Evolutionary conservation across 306 rosid species (phyloP).

Genomic region (Quercus parvula): DNA sequence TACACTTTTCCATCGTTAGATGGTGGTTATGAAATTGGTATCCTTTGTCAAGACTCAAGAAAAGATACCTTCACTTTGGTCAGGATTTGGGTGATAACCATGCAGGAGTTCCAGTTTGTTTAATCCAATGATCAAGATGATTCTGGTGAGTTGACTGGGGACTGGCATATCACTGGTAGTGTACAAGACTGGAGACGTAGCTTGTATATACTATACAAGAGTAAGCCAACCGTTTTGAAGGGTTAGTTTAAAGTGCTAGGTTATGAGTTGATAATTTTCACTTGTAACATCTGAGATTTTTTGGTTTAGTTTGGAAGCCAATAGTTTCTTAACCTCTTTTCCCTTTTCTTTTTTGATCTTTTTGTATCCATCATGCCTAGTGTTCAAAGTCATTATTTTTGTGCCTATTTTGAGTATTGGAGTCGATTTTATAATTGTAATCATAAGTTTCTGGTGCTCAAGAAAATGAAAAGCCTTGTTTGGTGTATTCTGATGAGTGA

Average conservation of each 20-base stretch:
- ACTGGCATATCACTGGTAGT: not conserved
- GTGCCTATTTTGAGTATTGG: not conserved
- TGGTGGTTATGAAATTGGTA: not conserved
- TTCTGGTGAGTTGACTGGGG: not conserved
- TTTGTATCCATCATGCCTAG: not conserved
- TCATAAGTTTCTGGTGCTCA: not conserved
- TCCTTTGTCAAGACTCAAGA: not conserved
- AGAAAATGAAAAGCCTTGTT: not conserved
- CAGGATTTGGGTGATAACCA: not conserved
- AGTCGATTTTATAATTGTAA: slow-evolving; percentile 8
- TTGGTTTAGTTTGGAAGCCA: not conserved
- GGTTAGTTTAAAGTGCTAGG: not conserved
- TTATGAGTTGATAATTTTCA: not conserved
- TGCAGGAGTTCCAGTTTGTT: no score
- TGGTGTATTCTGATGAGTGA: not conserved
- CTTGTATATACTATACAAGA: not conserved
- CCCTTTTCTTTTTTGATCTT: not conserved
- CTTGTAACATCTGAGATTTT: not conserved
- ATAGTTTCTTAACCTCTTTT: not conserved
- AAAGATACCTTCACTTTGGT: not conserved
- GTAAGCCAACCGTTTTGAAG: not conserved
- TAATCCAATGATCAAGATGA: not conserved
- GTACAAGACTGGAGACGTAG: not conserved
- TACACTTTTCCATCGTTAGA: not conserved
- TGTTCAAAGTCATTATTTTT: not conserved